Evolutionary conservation across 1,139 yeast species (phyloP).

Genomic region (Candida sanyaensis): DNA sequence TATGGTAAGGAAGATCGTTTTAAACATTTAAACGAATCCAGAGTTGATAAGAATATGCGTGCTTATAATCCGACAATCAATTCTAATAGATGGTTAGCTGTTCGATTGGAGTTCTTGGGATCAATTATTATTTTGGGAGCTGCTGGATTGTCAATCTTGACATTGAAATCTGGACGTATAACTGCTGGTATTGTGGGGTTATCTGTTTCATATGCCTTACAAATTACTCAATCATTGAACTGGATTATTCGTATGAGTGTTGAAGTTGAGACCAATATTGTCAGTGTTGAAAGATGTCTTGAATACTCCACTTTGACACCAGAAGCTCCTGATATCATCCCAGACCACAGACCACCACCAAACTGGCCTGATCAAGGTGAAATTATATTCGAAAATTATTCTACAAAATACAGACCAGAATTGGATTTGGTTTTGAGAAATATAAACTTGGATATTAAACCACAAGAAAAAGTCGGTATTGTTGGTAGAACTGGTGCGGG

Average conservation of each 20-base stretch:
- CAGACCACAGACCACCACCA: constrained; percentile 64
- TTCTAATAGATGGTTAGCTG: constrained; percentile 97
- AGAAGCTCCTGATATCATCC: constrained; percentile 85
- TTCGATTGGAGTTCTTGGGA: constrained; percentile 86
- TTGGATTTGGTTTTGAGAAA: constrained; percentile 78
- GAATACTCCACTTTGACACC: constrained; percentile 76
- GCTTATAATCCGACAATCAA: constrained; percentile 94
- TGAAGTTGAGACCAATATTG: constrained; percentile 95
- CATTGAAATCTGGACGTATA: constrained; percentile 66
- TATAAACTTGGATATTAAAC: constrained; percentile 65
- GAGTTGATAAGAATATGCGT: constrained; percentile 82
- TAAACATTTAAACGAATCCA: constrained; percentile 67
- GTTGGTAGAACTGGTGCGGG: constrained; percentile 99
- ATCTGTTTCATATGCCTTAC: constrained; percentile 89
- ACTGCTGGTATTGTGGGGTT: constrained; percentile 93
- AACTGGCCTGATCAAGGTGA: constrained; percentile 83
- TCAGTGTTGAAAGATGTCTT: constrained; percentile 90
- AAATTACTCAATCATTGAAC: constrained; percentile 87
- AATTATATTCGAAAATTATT: constrained; percentile 70
- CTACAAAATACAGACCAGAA: constrained; percentile 84
- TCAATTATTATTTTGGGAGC: constrained; percentile 84
- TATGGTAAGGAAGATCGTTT: constrained; percentile 78
- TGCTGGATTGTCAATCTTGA: constrained; percentile 74
- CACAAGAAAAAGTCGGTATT: constrained; percentile 88
- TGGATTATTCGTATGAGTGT: constrained; percentile 99